phyloP scores from a whole-genome alignment of 1,284 basidiomycete genomes.

The Leccinum cinnamomeum region DNA sequence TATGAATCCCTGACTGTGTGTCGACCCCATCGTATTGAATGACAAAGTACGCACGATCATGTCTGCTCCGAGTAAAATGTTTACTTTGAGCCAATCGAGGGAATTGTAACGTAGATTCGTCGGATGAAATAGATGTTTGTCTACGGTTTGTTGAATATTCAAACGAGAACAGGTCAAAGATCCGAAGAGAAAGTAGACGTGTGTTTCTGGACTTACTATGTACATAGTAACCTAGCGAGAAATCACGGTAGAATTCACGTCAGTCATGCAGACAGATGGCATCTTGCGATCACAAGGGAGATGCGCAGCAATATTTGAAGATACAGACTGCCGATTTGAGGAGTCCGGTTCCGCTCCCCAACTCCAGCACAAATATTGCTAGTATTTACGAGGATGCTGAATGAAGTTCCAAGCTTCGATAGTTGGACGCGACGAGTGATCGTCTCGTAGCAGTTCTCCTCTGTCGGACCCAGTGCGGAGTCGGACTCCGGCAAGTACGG shows the following conservation, averaged over 20 bases:
- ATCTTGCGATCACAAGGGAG: constrained; percentile 10
- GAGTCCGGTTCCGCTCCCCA: no score
- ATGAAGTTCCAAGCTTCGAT: constrained; percentile 74
- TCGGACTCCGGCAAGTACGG: no score
- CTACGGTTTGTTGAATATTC: constrained; percentile 33
- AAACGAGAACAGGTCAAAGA: neutral
- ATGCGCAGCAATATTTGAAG: constrained; percentile 3
- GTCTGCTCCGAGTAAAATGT: constrained; percentile 70
- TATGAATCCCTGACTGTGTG: constrained; percentile 38
- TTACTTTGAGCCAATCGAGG: constrained; percentile 43
- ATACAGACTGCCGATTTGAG: no score
- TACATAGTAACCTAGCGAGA: constrained; percentile 58
- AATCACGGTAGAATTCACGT: constrained; percentile 66
- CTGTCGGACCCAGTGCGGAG: neutral
- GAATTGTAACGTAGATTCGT: constrained; percentile 41
- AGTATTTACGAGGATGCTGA: constrained; percentile 45
- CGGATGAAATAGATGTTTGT: constrained; percentile 50
- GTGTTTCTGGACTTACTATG: constrained; percentile 40
- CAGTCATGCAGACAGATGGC: constrained; percentile 55
- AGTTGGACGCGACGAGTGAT: constrained; percentile 62
- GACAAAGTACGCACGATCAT: constrained; percentile 43
- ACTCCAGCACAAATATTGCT: no score
- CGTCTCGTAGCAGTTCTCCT: constrained; percentile 35
- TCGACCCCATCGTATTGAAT: constrained; percentile 6
- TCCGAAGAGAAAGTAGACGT: neutral